Base-by-base conservation (phyloP, 2,329 filamentous ascomycete species). In the Nannizziopsis barbatae region DNA sequence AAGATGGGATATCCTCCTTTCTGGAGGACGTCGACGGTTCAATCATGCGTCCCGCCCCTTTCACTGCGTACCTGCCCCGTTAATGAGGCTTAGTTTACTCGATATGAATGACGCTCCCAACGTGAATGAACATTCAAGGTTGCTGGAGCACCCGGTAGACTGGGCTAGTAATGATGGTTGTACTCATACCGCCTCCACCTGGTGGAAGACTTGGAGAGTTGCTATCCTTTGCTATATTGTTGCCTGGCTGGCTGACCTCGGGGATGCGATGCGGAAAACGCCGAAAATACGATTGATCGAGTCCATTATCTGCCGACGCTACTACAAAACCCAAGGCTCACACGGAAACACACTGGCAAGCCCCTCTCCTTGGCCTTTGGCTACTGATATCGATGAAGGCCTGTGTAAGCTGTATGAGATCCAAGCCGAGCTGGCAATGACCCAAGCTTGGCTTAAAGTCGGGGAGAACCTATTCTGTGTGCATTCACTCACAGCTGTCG, bases 281-380 rank as follows among this genome's bases (percentile, higher is more conserved):
- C 43, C 43, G 6, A 45, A 45, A 14, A 45, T 15, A 11, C 43
- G 37, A 7, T 22, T 45, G 22, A 36, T 45, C 30, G 43, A 45
- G 15, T 27, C 43, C 9, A 38, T 45, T 22, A 38, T 45, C 33
- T 45, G 43, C 14, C 15, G 37, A 3, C 15, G 14, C 33, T 45
- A 45, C 43, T 45, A 38, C 18, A 15, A 17, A 5, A 11, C 8
- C 9, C 31, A 27, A 22, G 15, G 32, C 5, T 36, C 30, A n/a
- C 10, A 38, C 14, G 15, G 43, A 14, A 45, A 10, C 18, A 20
- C 22, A 12, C 15, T n/a, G 32, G 15, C 15, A 36, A 15, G 5
- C 3, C 15, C 15, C 15, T 36, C 33, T 3, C 15, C 33, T 3
- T 15, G 15, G 33, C 33, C 10, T 36, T 36, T 11, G 15, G 33